These are phyloP conservation scores for Stachybotrys chartarum DNA, from an alignment of 2,329 filamentous ascomycete genomes.

Conservation along the genomic window DNA sequence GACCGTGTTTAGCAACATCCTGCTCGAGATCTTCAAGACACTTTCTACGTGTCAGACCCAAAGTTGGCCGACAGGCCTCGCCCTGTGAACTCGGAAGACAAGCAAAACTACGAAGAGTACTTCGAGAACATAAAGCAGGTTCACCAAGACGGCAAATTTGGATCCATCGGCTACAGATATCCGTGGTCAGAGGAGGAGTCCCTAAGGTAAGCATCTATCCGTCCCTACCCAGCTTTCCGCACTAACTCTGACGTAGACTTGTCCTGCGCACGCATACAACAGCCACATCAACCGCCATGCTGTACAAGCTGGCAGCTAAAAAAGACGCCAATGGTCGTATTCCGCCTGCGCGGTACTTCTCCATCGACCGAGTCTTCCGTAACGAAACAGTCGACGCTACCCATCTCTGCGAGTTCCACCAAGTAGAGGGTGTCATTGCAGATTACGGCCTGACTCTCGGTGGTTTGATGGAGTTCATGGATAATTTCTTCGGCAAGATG, in stretches of 20 bases:
- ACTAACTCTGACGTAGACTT: conserved; percentile 31
- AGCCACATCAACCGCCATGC: conserved; percentile 80
- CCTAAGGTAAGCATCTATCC: conserved; percentile 36
- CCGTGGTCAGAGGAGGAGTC: conserved; percentile 87
- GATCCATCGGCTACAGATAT: conserved; percentile 93
- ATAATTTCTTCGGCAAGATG: conserved; percentile 95
- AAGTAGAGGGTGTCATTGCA: conserved; percentile 96
- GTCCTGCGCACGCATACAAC: conserved; percentile 97
- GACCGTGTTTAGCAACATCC: conserved; percentile 63
- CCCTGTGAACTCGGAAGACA: conserved; percentile 43
- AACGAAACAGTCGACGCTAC: conserved; percentile 97
- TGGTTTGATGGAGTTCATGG: conserved; percentile 87
- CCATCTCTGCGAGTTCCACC: conserved; percentile 96
- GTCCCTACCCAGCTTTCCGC: too few relatives aligned
- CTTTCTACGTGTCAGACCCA: conserved; percentile 96
- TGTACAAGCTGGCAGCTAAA: conserved; percentile 79
- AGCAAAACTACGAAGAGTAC: conserved; percentile 72
- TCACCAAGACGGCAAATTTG: conserved; percentile 86
- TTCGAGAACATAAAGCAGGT: conserved; percentile 83
- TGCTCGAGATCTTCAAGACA: conserved; percentile 93
- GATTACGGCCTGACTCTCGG: conserved; percentile 91
- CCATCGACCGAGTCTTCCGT: conserved; percentile 95
- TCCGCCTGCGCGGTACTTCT: conserved; percentile 84
- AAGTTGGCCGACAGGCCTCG: conserved; percentile 63
- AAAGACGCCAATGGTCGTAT: conserved; percentile 64